Base-by-base conservation (phyloP, 805 yeast species). In the Dipodascus geniculatus region DNA sequence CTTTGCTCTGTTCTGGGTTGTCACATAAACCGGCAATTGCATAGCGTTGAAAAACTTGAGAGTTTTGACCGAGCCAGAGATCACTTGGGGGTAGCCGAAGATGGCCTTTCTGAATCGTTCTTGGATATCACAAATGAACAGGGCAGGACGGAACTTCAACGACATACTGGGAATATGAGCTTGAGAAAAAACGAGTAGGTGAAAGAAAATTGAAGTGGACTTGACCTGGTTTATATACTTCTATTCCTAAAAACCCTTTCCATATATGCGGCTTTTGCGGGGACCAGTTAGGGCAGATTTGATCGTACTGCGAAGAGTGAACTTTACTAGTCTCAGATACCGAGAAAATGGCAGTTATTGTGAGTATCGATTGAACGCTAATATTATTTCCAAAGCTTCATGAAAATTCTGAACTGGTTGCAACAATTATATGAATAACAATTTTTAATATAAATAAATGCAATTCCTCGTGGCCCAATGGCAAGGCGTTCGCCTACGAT, bases 401-500 rank as follows among this genome's bases (percentile, higher is more conserved):
- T n/a, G n/a, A n/a, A n/a, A n/a, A n/a, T n/a, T n/a, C n/a, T n/a
- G n/a, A n/a, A n/a, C n/a, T n/a, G n/a, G n/a, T n/a, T n/a, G n/a
- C n/a, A n/a, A n/a, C n/a, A n/a, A n/a, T n/a, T n/a, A n/a, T n/a
- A n/a, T n/a, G n/a, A n/a, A n/a, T n/a, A n/a, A n/a, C n/a, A n/a
- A n/a, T n/a, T n/a, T n/a, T n/a, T n/a, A n/a, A n/a, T n/a, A n/a
- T n/a, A n/a, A n/a, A n/a, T n/a, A n/a, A 42, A 53, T 28, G 56
- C 56, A 42, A 52, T 58, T 58, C 61, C 61, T 56, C 55, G 61
- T 58, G 61, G 61, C 61, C 61, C 58, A 58, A 58, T 58, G 61
- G 61, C 61, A 58, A 58, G 61, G 61, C 61, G 61, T 58, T 53
- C 61, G 62, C 54, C 62, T 59, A 57, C 62, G 61, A 59, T 56